These are phyloP conservation scores for Colletotrichum melonis DNA, from an alignment of 2,329 filamentous ascomycete species.

Conservation along the genomic window DNA sequence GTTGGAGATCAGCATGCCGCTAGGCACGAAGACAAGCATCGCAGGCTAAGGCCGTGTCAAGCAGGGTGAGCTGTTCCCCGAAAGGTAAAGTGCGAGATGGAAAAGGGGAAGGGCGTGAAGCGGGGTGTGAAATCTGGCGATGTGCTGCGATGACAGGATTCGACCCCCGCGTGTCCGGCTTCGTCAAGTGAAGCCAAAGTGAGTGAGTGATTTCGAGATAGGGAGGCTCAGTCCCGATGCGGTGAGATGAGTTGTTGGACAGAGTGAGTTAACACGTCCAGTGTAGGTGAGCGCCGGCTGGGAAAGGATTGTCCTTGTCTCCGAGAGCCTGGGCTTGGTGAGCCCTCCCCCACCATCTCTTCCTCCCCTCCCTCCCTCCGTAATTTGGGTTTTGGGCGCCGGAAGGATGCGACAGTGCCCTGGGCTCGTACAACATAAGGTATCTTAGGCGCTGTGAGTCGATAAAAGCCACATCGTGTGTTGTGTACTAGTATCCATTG, in stretches of 20 bases:
- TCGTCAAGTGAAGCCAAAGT: neutral
- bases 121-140: neutral
- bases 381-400: neutral
- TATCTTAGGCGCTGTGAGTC: neutral
- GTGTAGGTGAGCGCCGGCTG: neutral
- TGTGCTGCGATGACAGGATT: conserved; percentile 7
- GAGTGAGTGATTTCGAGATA: neutral
- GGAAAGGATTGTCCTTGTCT: conserved; percentile 11
- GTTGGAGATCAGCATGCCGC: neutral
- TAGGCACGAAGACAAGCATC: neutral
- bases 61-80: neutral
- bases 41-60: neutral
- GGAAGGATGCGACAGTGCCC: neutral
- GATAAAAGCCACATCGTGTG: neutral
- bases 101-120: neutral
- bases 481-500: neutral
- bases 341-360: neutral
- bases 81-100: neutral
- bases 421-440: too few relatives aligned
- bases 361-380: neutral
- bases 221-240: neutral
- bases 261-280: neutral
- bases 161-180: neutral
- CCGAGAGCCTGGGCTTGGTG: neutral
- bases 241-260: neutral